These are phyloP conservation scores for Globisporangium echinulatum DNA, from an alignment of 352 stramenopile genomes.

Conservation along the genomic window DNA sequence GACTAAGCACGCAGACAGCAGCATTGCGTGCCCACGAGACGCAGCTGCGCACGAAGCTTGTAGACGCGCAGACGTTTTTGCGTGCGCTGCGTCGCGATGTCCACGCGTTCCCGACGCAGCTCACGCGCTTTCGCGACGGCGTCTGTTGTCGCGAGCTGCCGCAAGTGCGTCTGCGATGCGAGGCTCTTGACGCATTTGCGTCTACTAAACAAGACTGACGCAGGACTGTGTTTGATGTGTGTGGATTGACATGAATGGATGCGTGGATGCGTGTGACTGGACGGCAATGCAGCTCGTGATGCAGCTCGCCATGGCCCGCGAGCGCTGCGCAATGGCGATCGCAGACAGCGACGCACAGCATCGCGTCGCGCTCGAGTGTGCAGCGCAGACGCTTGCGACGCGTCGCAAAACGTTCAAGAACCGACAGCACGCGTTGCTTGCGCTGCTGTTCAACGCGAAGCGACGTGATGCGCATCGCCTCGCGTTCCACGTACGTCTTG, in stretches of 20 bases:
- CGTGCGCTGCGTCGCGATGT: background rate
- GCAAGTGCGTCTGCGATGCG: background rate
- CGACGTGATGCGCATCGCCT: slow-evolving; percentile 11
- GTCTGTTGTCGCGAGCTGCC: slow-evolving; percentile 11
- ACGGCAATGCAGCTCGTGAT: background rate
- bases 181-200: no score
- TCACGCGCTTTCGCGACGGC: slow-evolving; percentile 14
- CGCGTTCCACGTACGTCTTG: slow-evolving; percentile 19
- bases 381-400: background rate
- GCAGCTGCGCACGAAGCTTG: slow-evolving; percentile 3
- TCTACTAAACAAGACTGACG: no score
- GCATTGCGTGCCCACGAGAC: background rate
- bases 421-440: slow-evolving; percentile 12
- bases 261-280: no score
- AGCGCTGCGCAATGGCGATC: slow-evolving; percentile 18
- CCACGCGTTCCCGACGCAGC: background rate
- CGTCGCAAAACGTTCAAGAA: slow-evolving; percentile 7
- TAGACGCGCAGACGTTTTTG: background rate
- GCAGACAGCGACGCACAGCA: slow-evolving; percentile 20
- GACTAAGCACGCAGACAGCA: background rate
- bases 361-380: background rate
- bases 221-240: no score
- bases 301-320: slow-evolving; percentile 9
- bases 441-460: slow-evolving; percentile 4
- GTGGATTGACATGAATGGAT: background rate